Percentiles rank a stretch among this genome's conserved stretches.
phyloP scores from a whole-genome alignment of 331 rosid genomes.

The Dryas integrifolia region DNA sequence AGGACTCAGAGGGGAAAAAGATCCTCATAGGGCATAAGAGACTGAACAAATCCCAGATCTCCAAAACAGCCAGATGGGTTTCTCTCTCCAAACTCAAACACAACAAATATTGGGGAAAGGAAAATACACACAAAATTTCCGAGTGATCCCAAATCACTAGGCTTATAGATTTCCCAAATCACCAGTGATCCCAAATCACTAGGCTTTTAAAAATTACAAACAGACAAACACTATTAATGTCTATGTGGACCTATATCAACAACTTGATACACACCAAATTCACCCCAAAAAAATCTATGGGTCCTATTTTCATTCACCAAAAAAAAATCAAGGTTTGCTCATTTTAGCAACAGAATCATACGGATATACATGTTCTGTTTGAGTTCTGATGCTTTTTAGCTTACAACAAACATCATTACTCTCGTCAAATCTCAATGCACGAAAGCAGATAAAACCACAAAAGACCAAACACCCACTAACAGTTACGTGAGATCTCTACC shows the following conservation, averaged over 20 bases:
- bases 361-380: neutral
- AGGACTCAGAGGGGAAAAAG: slow-evolving; percentile 78
- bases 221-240: slow-evolving; percentile 5
- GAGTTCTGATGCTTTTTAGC: neutral
- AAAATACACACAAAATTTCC: neutral
- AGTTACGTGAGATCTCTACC: slow-evolving; percentile 40
- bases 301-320: slow-evolving; percentile 6
- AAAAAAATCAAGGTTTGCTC: slow-evolving; percentile 3
- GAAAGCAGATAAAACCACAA: slow-evolving; percentile 13
- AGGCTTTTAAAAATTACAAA: slow-evolving; percentile 5
- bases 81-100: slow-evolving; percentile 45
- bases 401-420: slow-evolving; percentile 18
- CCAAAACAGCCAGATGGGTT: slow-evolving; percentile 46
- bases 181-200: slow-evolving; percentile 20
- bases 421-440: neutral
- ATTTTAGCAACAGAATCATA: neutral
- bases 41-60: slow-evolving; percentile 69
- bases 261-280: slow-evolving; percentile 18
- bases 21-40: slow-evolving; percentile 82
- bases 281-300: slow-evolving; percentile 1
- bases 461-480: slow-evolving; percentile 20
- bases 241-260: slow-evolving; percentile 10
- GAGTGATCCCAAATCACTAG: slow-evolving; percentile 20
- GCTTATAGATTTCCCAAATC: slow-evolving; percentile 10
- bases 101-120: slow-evolving; percentile 25